Conservation (phyloP, 1,284 basidiomycete genomes). For the Blastosporella zonata region DNA sequence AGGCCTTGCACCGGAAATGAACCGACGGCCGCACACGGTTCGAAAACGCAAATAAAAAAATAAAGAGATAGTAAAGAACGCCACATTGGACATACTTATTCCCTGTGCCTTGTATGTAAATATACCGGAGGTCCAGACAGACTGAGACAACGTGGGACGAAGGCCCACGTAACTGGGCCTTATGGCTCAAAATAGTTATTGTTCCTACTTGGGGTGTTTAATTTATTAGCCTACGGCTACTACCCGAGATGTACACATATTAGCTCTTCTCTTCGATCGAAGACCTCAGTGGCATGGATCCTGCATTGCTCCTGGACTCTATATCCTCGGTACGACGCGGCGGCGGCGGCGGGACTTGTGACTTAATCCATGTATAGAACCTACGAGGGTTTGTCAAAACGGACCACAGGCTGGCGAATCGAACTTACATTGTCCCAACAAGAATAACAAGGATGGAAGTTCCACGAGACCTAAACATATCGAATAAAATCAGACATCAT, state of each 20-base stretch:
- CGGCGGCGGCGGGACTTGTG: conserved; percentile 35
- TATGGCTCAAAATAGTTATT: no score
- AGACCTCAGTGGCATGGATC: conserved; percentile 6
- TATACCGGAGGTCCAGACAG: no score
- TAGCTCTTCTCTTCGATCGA: neutral
- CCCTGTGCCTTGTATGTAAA: no score
- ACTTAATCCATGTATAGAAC: conserved; percentile 70
- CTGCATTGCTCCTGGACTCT: conserved; percentile 33
- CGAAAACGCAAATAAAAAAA: no score
- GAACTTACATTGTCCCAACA: conserved; percentile 54
- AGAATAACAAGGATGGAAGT: conserved; percentile 61
- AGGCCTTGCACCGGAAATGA: no score
- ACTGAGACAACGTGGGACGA: no score
- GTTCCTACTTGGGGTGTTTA: no score
- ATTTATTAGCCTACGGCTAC: no score
- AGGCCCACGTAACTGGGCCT: no score
- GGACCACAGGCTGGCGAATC: conserved; percentile 3
- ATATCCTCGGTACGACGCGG: conserved; percentile 35
- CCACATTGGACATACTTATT: no score
- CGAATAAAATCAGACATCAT: neutral
- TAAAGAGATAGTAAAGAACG: no score
- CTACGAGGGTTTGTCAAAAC: conserved; percentile 27
- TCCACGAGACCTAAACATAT: conserved; percentile 48
- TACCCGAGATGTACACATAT: conserved; percentile 16
- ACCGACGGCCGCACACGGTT: no score